A percentile compares a stretch with the other conserved stretches of the same genome.
Evolutionary conservation across 2,329 filamentous ascomycete species (phyloP).

Genomic region (Apiospora pterosperma): DNA sequence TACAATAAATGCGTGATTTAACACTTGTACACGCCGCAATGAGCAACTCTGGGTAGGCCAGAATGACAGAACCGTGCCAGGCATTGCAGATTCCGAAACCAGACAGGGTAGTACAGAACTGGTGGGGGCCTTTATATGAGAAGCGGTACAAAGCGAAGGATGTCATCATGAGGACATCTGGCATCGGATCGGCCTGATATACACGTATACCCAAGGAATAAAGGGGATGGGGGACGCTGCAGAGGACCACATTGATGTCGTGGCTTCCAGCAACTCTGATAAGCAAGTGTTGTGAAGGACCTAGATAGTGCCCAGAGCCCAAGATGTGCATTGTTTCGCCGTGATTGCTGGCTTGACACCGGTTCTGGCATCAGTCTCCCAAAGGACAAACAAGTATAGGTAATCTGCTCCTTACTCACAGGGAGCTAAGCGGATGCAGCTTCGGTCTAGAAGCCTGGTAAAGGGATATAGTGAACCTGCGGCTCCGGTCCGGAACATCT

Average conservation of each 20-base stretch:
- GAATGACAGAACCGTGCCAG: background rate
- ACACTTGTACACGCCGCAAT: too few species aligned
- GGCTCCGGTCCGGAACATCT: background rate
- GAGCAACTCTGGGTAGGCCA: background rate
- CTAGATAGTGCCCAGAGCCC: background rate
- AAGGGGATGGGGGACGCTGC: background rate
- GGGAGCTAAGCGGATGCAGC: background rate
- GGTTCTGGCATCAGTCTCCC: background rate
- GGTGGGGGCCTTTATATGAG: background rate
- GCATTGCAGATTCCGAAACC: too few species aligned
- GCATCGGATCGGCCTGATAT: background rate
- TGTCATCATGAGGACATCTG: background rate
- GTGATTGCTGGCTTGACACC: background rate
- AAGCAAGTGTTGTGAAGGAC: background rate
- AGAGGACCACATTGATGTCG: background rate
- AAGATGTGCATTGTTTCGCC: background rate
- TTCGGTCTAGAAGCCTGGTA: background rate
- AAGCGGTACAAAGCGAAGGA: background rate
- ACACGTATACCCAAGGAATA: background rate
- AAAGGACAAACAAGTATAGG: background rate
- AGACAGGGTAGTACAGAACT: too few species aligned
- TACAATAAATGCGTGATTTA: too few species aligned
- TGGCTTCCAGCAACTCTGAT: too few species aligned
- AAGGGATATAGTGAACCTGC: background rate
- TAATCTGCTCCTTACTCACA: background rate